A percentile compares a stretch with the other conserved stretches of the same genome.
Conservation (phyloP, 805 yeast species). For the Yamadazyma philogaea region DNA sequence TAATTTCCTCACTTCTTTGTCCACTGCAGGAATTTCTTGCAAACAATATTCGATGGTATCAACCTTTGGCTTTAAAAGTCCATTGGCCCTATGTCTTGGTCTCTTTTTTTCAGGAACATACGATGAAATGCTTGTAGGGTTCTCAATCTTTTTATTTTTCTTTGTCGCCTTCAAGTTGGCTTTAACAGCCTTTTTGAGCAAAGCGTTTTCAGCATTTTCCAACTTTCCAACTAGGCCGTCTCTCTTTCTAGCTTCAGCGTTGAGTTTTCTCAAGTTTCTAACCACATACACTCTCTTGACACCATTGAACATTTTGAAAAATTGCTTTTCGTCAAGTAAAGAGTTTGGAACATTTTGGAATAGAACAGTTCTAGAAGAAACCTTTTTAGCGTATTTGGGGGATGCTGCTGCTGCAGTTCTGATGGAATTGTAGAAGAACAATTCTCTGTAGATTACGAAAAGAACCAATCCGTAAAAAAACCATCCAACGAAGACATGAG, state of each 20-base stretch:
- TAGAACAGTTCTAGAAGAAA: slow-evolving; percentile 77
- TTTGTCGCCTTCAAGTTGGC: slow-evolving; percentile 61
- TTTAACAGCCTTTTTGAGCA: slow-evolving; percentile 63
- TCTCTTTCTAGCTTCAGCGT: slow-evolving; percentile 56
- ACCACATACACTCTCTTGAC: slow-evolving; percentile 81
- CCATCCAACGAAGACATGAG: slow-evolving; percentile 84
- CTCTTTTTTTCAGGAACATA: slow-evolving; percentile 67
- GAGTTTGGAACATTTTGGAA: slow-evolving; percentile 81
- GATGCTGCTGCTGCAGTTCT: slow-evolving; percentile 76
- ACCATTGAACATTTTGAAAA: slow-evolving; percentile 74
- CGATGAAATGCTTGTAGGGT: slow-evolving; percentile 46
- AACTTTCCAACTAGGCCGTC: slow-evolving; percentile 55
- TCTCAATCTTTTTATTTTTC: slow-evolving; percentile 50
- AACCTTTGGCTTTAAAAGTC: slow-evolving; percentile 47
- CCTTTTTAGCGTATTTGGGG: slow-evolving; percentile 70
- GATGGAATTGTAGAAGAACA: slow-evolving; percentile 70
- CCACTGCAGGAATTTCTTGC: slow-evolving; percentile 54
- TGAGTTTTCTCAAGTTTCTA: slow-evolving; percentile 57
- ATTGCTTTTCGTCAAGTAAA: slow-evolving; percentile 66
- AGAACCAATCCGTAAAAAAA: slow-evolving; percentile 66
- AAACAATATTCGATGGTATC: slow-evolving; percentile 60
- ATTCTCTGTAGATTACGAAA: slow-evolving; percentile 78
- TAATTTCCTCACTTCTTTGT: slow-evolving; percentile 52
- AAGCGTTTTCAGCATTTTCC: slow-evolving; percentile 61
- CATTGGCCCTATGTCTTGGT: slow-evolving; percentile 54